Conservation (phyloP, 441 rosid genomes). For the Omphalea diandra region DNA sequence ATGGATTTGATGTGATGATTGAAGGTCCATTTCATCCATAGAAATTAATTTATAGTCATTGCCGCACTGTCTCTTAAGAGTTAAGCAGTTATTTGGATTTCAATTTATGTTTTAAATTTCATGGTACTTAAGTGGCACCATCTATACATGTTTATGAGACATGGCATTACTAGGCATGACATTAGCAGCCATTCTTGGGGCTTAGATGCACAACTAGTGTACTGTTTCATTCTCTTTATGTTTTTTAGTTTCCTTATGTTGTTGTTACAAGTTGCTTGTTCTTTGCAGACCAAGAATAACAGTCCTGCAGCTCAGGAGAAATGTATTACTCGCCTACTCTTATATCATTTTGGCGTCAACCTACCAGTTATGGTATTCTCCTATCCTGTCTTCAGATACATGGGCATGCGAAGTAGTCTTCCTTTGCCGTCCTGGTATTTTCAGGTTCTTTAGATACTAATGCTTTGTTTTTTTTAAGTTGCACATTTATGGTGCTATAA, state of each 20-base stretch:
- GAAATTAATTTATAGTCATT: neutral
- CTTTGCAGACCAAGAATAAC: slow-evolving; percentile 89
- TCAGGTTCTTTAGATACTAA: slow-evolving; percentile 73
- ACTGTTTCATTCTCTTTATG: neutral
- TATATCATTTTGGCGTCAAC: slow-evolving; percentile 86
- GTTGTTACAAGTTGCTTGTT: too few relatives aligned
- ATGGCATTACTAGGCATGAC: neutral
- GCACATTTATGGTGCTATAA: slow-evolving; percentile 25
- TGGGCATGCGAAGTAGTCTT: slow-evolving; percentile 91
- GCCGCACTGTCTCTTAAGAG: neutral
- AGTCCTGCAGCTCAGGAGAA: slow-evolving; percentile 88
- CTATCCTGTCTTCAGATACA: slow-evolving; percentile 85
- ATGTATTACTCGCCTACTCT: slow-evolving; percentile 72
- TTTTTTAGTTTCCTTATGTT: neutral
- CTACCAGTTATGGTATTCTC: slow-evolving; percentile 85
- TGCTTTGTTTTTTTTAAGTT: slow-evolving; percentile 45
- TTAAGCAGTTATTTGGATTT: neutral
- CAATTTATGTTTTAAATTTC: neutral
- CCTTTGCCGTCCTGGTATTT: slow-evolving; percentile 99
- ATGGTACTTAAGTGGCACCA: neutral
- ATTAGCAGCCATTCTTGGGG: neutral
- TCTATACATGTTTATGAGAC: neutral
- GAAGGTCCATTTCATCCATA: neutral
- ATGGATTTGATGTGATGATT: neutral
- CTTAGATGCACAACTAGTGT: neutral